Percentiles rank a stretch among this genome's conserved stretches.
phyloP scores from a whole-genome alignment of 495 filamentous ascomycete species.

The Clavariopsis aquatica region DNA sequence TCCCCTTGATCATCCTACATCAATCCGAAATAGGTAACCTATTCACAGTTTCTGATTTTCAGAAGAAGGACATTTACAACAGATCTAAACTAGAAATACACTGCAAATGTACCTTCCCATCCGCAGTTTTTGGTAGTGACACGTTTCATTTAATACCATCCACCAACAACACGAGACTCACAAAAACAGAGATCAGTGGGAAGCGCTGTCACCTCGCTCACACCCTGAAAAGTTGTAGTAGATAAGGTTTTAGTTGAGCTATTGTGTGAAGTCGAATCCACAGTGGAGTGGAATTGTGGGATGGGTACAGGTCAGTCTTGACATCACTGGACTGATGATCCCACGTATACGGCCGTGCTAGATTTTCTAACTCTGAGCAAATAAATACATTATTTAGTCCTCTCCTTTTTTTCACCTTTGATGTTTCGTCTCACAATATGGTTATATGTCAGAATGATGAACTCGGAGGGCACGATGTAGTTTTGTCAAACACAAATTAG shows the following conservation, averaged over 20 bases:
- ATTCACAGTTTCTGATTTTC: neutral
- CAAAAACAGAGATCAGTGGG: too few relatives aligned
- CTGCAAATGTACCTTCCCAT: neutral
- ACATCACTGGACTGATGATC: neutral
- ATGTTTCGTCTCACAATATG: neutral
- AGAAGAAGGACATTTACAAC: neutral
- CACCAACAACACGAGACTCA: too few relatives aligned
- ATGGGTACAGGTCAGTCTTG: neutral
- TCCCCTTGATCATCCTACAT: neutral
- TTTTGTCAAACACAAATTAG: too few relatives aligned
- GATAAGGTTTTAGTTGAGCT: neutral
- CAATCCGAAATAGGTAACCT: neutral
- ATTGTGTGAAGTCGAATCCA: neutral
- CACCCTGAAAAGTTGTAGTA: too few relatives aligned
- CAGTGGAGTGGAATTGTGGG: neutral
- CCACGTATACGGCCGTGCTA: neutral
- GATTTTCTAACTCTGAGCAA: neutral
- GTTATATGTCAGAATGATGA: neutral
- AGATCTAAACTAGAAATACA: neutral
- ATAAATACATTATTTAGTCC: neutral
- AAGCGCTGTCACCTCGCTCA: too few relatives aligned
- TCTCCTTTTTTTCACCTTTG: neutral
- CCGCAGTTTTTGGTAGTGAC: too few relatives aligned
- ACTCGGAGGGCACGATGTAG: neutral
- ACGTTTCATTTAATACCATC: too few relatives aligned